phyloP scores from a whole-genome alignment of 1,139 yeast genomes.

The Spathaspora jeffriesii region DNA sequence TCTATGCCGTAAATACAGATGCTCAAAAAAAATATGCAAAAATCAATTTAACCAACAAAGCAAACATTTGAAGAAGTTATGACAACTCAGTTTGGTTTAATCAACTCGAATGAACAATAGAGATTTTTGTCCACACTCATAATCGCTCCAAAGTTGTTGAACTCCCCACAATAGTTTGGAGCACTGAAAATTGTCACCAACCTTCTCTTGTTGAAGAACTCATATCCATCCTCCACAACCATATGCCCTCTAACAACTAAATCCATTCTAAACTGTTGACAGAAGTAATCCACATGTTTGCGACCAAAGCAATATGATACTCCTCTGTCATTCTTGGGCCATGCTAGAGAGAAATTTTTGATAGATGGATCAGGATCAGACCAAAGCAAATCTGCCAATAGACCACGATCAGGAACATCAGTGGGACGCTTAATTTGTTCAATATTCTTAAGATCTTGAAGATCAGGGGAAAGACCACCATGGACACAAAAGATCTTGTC shows the following conservation, averaged over 20 bases:
- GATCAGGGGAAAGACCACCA: constrained; percentile 85
- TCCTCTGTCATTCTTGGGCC: constrained; percentile 88
- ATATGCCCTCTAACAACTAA: constrained; percentile 84
- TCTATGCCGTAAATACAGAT: neutral
- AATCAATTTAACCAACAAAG: no score
- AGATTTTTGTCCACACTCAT: constrained; percentile 79
- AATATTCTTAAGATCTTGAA: constrained; percentile 65
- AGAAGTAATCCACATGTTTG: constrained; percentile 71
- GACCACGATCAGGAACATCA: constrained; percentile 83
- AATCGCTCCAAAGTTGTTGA: constrained; percentile 89
- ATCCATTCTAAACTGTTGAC: constrained; percentile 72
- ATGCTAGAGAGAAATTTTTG: constrained; percentile 39
- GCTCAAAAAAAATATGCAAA: neutral
- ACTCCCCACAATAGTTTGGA: constrained; percentile 91
- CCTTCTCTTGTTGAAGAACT: constrained; percentile 75
- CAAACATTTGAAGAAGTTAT: neutral
- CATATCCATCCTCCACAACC: constrained; percentile 95
- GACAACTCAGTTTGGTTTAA: constrained; percentile 51
- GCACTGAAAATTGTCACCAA: constrained; percentile 86
- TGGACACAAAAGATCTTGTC: constrained; percentile 88
- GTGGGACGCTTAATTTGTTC: constrained; percentile 77
- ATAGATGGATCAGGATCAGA: constrained; percentile 79
- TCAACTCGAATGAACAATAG: constrained; percentile 80
- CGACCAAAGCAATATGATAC: constrained; percentile 82
- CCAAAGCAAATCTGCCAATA: constrained; percentile 83